Evolutionary conservation across 2,329 filamentous ascomycete genomes (phyloP).

Genomic region (Dactylonectria macrodidyma): DNA sequence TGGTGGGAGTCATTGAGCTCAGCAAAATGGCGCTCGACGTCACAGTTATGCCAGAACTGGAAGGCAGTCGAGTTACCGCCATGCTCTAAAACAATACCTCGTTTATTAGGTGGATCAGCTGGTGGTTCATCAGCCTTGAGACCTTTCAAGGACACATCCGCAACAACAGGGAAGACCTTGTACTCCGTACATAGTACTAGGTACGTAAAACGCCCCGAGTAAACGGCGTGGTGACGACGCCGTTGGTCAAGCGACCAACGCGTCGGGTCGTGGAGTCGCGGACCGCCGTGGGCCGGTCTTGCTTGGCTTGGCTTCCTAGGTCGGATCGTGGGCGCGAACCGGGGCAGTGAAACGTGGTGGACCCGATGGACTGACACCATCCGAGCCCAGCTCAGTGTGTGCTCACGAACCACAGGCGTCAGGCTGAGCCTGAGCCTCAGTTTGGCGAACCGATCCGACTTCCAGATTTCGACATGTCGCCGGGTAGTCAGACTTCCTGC

Average conservation of each 20-base stretch:
- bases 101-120: neutral
- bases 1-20: neutral
- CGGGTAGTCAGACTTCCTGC: slow-evolving; percentile 1
- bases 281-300: neutral
- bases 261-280: slow-evolving; percentile 9
- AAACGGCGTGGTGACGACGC: neutral
- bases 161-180: neutral
- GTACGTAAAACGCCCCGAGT: neutral
- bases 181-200: no score
- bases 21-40: neutral
- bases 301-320: neutral
- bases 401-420: neutral
- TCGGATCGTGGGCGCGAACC: slow-evolving; percentile 6
- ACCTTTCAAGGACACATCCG: neutral
- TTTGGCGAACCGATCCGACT: slow-evolving; percentile 19
- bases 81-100: neutral
- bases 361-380: slow-evolving; percentile 15
- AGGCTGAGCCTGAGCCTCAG: slow-evolving; percentile 3
- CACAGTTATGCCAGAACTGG: neutral
- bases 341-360: slow-evolving; percentile 13
- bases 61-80: neutral
- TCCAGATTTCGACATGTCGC: slow-evolving; percentile 26
- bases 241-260: slow-evolving; percentile 15
- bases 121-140: neutral
- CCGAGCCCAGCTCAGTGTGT: slow-evolving; percentile 3